Evolutionary conservation across 352 stramenopile species (phyloP).

Genomic region (Globisporangium takayamanum): DNA sequence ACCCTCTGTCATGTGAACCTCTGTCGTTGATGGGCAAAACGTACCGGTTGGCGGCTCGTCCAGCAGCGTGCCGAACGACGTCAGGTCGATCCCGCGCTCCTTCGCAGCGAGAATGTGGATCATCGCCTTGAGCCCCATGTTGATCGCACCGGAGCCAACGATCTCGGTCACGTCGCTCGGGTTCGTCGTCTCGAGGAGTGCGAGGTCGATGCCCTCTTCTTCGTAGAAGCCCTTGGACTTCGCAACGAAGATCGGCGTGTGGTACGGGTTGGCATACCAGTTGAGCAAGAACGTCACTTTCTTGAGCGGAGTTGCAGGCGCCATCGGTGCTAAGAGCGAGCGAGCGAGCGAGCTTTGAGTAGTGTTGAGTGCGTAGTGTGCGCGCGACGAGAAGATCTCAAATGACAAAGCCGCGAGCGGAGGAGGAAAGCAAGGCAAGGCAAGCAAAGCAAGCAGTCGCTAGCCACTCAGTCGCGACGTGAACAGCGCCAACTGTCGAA

Average conservation of each 20-base stretch:
- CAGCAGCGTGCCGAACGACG: conserved; percentile 36
- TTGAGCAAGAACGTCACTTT: conserved; percentile 47
- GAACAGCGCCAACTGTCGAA: no score
- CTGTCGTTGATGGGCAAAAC: neutral
- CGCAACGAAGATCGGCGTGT: conserved; percentile 47
- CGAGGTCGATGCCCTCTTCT: conserved; percentile 44
- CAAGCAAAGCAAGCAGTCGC: no score
- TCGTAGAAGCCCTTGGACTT: conserved; percentile 48
- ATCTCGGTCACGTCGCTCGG: conserved; percentile 48
- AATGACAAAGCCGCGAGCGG: no score
- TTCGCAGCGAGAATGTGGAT: conserved; percentile 47
- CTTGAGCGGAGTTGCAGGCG: conserved; percentile 26
- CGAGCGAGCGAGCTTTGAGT: neutral
- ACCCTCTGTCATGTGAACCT: no score
- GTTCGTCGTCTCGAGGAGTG: conserved; percentile 44
- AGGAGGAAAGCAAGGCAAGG: no score
- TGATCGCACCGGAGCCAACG: conserved; percentile 36
- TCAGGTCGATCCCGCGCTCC: conserved; percentile 42
- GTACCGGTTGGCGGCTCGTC: conserved; percentile 38
- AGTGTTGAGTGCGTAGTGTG: no score
- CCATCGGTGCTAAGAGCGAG: conserved; percentile 14
- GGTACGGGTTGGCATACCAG: conserved; percentile 51
- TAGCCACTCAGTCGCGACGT: no score
- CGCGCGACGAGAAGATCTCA: no score
- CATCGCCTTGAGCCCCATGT: conserved; percentile 47